phyloP scores from a whole-genome alignment of 768 basidiomycete species.

The Lactifluus echinatus region DNA sequence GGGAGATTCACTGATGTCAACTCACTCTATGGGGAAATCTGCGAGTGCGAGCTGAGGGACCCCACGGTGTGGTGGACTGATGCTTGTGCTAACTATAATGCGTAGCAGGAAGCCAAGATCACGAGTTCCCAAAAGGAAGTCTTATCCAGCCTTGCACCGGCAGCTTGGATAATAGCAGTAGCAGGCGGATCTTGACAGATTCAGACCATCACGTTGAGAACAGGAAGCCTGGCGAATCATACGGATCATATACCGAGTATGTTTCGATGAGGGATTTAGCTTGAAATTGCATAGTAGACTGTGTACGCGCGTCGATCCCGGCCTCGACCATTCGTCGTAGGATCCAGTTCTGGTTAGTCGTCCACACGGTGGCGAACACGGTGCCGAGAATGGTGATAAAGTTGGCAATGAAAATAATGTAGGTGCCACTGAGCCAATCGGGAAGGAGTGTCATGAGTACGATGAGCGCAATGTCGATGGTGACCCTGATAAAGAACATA shows the following conservation, averaged over 20 bases:
- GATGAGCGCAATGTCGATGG: slow-evolving; percentile 13
- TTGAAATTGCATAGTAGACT: slow-evolving; percentile 16
- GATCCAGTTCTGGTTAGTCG: slow-evolving; percentile 19
- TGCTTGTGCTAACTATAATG: background rate
- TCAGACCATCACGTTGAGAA: background rate
- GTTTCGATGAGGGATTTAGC: slow-evolving; percentile 1
- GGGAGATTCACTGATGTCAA: background rate
- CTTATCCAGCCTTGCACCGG: background rate
- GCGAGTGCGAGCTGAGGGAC: too few relatives aligned
- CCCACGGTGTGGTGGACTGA: background rate
- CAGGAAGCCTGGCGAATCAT: background rate
- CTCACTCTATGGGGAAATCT: too few relatives aligned
- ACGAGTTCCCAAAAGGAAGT: background rate
- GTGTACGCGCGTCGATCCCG: slow-evolving; percentile 7
- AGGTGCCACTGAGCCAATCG: slow-evolving; percentile 9
- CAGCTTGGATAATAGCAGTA: background rate
- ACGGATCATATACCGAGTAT: slow-evolving; percentile 3
- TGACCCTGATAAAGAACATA: slow-evolving; percentile 2
- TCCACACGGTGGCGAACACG: slow-evolving; percentile 21
- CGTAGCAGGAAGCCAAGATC: background rate
- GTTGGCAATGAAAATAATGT: slow-evolving; percentile 15
- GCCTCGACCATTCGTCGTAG: slow-evolving; percentile 16
- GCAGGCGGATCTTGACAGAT: background rate
- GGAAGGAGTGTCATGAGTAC: slow-evolving; percentile 11
- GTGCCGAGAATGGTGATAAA: slow-evolving; percentile 20